Evolutionary conservation across 495 filamentous ascomycete genomes (phyloP), one percentile per base, ranked within the genome.

Genomic region (Haplographium delicatum): DNA sequence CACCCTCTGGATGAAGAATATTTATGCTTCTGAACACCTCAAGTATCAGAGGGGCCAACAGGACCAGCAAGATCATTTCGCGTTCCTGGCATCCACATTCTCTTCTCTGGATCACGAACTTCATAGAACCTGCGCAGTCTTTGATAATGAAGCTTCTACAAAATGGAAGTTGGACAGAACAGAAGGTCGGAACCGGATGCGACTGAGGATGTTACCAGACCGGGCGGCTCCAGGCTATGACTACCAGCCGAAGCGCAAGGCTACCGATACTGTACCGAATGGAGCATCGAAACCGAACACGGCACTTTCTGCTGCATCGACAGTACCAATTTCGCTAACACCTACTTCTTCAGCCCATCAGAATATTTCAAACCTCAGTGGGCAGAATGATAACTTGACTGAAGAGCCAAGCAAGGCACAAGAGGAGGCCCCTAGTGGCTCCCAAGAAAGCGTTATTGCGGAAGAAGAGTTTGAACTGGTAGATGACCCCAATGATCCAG

Each of bases 391-490:
- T 54, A 30, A 18, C 20, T 47, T 42, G 43, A 23, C 34, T 51
- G 33, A 56, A 39, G 22, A 40, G 1, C 28, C 53, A 13, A 25
- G 31, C 2, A 47, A 53, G 34, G 44, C 35, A 1, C 49, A 52
- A 37, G 20, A 54, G 20, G 54, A 58, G 11, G 41, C 10, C 23
- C 23, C 43, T 7, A 43, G 43, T 39, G 47, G 8, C n/a, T 53
- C 65, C 1, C 75, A 77, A 26, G 70, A 53, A 7, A 53, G 26
- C 33, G 75, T 30, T 62, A 76, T 41, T 70, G 44, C 80, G 2
- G 91, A 95, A 45, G 93, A 96, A 43, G 91, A 90, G 45, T 98
- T 91, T 57, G 93, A 98, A 68, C 79, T 98, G 59, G 83, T 98
- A 31, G 89, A 95, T 51, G 80, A 82, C 47, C 80, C 78, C 0